Evolutionary conservation across 805 yeast species (phyloP), one percentile per base, ranked within the genome.

Genomic region (Myxozyma mucilagina): DNA sequence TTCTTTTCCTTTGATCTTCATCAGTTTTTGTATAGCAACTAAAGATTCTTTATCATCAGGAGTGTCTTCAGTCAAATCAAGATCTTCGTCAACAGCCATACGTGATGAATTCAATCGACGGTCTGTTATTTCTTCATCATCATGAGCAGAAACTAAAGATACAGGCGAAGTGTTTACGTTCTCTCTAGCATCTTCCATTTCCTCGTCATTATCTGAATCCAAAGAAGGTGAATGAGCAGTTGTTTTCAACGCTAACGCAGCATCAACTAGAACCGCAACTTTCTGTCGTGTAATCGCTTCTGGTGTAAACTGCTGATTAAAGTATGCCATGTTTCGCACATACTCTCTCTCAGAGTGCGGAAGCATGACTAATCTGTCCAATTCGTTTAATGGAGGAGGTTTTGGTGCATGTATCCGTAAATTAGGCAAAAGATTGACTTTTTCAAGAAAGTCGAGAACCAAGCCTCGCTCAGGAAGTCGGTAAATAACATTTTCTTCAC

Each of bases 1-100:
- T 4, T 84, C 89, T 66, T 82, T 81, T 1, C 96, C 96, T 72
- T 88, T 91, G 45, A 82, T 62, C 64, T 83, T 80, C 72, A 92
- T 80, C 54, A 92, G 74, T 67, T 78, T 76, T 68, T 84, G 86
- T 47, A 91, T 81, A 29, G 82, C 76, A 41, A 77, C 62, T 32
- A 89, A 76, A 53, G 85, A 85, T 3, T 74, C 70, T 1, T 82
- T 44, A 65, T 52, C 56, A 9, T 41, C 51, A 13, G 18, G 5
- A 5, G 29, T 31, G 4, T 51, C 51, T 3, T 53, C 57, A 4
- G 36, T 9, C 39, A 14, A 16, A 8, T 14, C 29, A 20, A 16
- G 45, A 10, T 13, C 34, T 29, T 54, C 52, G 7, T 38, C 31
- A 16, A 10, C 31, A 35, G 39, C 56, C n/a, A 16, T 32, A 43